Base-by-base conservation (phyloP, 495 filamentous ascomycete genomes). In the Copromyces sp. region DNA sequence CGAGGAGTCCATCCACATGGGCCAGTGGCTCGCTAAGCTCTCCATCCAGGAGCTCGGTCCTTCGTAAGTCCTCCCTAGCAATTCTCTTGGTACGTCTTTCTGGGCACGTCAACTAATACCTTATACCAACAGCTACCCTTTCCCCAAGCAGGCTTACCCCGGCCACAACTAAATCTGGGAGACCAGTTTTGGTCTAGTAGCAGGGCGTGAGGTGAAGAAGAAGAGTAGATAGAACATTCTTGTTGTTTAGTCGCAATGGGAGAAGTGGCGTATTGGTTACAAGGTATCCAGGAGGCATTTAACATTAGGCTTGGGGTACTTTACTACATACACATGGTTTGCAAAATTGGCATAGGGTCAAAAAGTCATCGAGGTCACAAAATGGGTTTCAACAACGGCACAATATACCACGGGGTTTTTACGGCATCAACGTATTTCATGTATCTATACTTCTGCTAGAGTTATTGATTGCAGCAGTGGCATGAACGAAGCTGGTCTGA, bases 11-110 rank as follows among this genome's bases (percentile, higher is more conserved):
- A 83, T 98, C 68, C 91, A 98, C 79, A 90, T 94, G 86, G 95
- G 96, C 68, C 93, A 97, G 81, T 99, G 95, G 95, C 88, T 99
- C 71, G 96, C 96, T 9, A 90, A 88, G 73, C 86, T 94, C 77
- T 93, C 93, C 85, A 95, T 99, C 81, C 88, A 92, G 85, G 95
- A 98, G 82, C 84, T 97, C 74, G 95, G 95, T 77, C 94, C 95
- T 83, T 95, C 94, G 93, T 99, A 92, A 85, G 91, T 89, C 68
- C 61, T 40, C 39, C 71, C 68, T 76, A 70, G 73, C 44, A 75
- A 68, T 37, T 40, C n/a, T 68, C n/a, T n/a, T 37, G 69, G 24
- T 24, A 24, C 24, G 24, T 24, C 24, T 24, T 24, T 24, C 24
- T 24, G 24, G 24, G 24, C 24, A 24, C 24, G 24, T 24, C 24